Percentiles rank a stretch among this genome's conserved stretches.
phyloP scores from a whole-genome alignment of 1,139 yeast species.

The Debaryomyces fabryi region DNA sequence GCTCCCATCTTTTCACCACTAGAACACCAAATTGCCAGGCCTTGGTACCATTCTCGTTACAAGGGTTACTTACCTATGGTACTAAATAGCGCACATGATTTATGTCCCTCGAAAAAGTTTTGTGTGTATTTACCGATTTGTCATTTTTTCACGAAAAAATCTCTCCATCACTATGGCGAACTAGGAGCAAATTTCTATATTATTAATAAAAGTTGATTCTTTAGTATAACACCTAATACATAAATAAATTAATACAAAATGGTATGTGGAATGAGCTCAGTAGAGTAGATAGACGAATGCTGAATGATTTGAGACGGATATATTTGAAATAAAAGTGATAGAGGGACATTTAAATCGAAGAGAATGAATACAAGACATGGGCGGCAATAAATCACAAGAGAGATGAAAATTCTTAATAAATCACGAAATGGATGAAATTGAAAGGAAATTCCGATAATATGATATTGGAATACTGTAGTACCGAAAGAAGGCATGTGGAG shows the following conservation, averaged over 20 bases:
- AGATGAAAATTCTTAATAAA: neutral
- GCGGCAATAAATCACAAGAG: neutral
- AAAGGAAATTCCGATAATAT: neutral
- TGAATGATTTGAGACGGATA: neutral
- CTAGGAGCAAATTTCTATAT: slow-evolving; percentile 6
- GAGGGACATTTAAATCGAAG: neutral
- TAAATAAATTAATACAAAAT: slow-evolving; percentile 22
- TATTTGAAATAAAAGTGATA: neutral
- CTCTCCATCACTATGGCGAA: slow-evolving; percentile 2
- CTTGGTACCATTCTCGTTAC: neutral
- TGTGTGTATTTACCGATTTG: neutral
- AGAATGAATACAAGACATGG: neutral
- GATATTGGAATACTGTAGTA: neutral
- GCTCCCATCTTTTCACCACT: neutral
- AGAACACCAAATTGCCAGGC: neutral
- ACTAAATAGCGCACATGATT: neutral
- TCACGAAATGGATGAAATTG: neutral
- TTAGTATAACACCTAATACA: slow-evolving; percentile 4
- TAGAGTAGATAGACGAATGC: neutral
- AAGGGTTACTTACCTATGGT: neutral
- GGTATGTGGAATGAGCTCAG: slow-evolving; percentile 20
- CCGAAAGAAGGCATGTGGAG: neutral
- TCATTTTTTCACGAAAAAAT: neutral
- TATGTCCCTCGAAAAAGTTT: neutral
- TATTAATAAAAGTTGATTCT: slow-evolving; percentile 13